Conservation (phyloP, 129 eudicot genomes). For the Pulicaria dysenterica region DNA sequence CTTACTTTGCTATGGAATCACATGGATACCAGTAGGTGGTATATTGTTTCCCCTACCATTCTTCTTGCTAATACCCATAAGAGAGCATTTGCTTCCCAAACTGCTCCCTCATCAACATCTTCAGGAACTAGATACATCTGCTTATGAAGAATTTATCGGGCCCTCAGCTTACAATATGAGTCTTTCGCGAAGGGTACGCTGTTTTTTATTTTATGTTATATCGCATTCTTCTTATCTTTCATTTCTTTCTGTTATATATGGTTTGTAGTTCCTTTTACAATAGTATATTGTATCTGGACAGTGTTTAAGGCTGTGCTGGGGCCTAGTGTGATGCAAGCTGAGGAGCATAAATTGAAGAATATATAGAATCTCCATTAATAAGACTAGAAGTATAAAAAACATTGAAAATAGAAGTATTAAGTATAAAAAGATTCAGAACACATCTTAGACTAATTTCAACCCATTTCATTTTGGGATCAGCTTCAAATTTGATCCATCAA, state of each 20-base stretch:
- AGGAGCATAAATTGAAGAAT: too few species aligned
- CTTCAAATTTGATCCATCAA: too few species aligned
- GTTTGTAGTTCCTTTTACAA: not conserved
- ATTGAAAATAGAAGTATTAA: too few species aligned
- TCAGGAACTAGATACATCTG: conserved; percentile 74
- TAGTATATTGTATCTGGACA: not conserved
- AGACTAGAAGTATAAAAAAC: too few species aligned
- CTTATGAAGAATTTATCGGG: conserved; percentile 74
- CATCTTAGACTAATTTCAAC: too few species aligned
- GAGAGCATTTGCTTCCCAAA: conserved; percentile 79
- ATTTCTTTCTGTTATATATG: not conserved
- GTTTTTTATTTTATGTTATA: not conserved
- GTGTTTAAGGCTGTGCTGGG: not conserved
- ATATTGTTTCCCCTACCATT: conserved; percentile 77
- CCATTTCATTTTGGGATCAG: too few species aligned
- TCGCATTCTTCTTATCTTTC: not conserved
- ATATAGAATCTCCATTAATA: too few species aligned
- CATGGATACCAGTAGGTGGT: conserved; percentile 94
- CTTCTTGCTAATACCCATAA: conserved; percentile 63
- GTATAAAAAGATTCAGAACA: too few species aligned
- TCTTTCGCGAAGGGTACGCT: conserved; percentile 54
- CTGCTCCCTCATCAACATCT: conserved; percentile 56
- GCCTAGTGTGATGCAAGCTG: not conserved
- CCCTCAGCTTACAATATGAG: conserved; percentile 30
- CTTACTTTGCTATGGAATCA: conserved; percentile 68